Base-by-base conservation (phyloP, 441 rosid genomes). In the Euphorbia celastroides region DNA sequence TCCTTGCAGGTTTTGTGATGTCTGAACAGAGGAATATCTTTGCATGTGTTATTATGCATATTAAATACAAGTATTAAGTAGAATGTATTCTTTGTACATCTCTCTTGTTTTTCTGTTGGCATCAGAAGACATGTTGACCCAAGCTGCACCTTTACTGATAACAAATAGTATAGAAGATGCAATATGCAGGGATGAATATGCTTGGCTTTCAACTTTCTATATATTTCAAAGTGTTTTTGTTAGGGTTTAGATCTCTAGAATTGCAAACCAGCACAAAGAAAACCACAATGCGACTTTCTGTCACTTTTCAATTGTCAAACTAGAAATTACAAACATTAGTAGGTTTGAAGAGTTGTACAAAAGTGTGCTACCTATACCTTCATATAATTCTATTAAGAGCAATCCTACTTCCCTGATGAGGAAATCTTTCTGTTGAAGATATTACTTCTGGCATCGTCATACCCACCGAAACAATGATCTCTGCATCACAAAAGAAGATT, bases 401-500 rank as follows among this genome's bases (percentile, higher is more conserved):
- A 62, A 86, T 77, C 77, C 86, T 82, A 65, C 65, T 80, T 56
- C 78, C 72, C 52, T 77, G 87, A 78, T 76, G 79, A 56, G 81
- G 75, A 74, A 73, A 56, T 74, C 81, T 78, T 57, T 86, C 86
- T 60, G 75, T 62, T 25, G 81, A 84, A 74, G 97, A 77, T n/a
- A 91, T 79, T 67, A 86, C 79, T 67, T 91, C 95, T 0, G 98
- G 98, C 97, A 93, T 91, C 0, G 98, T 90, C 98, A 93, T 91
- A 42, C 99, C 99, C 26, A 94, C 95, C 0, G 99, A 91, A 31
- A 93, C 97, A 19, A 91, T 90, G 9, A 93, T 91, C 81, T 93
- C 99, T 93, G 97, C 72, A 80, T 64, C 69, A 67, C 31, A 74
- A 52, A 57, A 72, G 34, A 34, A 5, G 46, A 13, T 14, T 6